Conservation (phyloP, 805 yeast genomes). For the Barnettozyma sucrosica region DNA sequence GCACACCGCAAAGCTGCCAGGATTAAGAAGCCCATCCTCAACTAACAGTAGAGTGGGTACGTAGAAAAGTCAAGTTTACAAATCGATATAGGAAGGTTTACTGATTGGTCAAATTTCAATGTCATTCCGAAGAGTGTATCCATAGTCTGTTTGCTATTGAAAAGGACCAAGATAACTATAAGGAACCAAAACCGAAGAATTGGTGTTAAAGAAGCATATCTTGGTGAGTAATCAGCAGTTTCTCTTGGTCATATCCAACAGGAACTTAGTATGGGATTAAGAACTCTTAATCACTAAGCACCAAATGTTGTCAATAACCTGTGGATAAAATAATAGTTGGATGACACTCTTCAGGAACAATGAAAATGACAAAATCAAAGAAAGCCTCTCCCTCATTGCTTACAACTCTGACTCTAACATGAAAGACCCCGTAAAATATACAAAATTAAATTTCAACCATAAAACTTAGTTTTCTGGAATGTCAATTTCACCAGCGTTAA, state of each 20-base stretch:
- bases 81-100: background rate
- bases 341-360: conserved; percentile 1
- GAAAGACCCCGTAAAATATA: conserved; percentile 22
- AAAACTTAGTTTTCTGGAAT: conserved; percentile 65
- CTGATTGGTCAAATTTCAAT: background rate
- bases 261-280: conserved; percentile 61
- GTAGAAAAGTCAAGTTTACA: background rate
- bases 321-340: conserved; percentile 4
- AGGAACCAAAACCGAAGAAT: conserved; percentile 19
- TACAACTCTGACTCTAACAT: conserved; percentile 9
- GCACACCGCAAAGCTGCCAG: too few species aligned
- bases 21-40: too few species aligned
- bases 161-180: conserved; percentile 64
- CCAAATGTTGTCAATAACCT: conserved; percentile 88
- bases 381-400: background rate
- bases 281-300: conserved; percentile 41
- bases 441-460: conserved; percentile 14
- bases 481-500: conserved; percentile 97
- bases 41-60: background rate
- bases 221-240: conserved; percentile 70
- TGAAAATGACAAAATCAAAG: background rate
- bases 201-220: conserved; percentile 26
- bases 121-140: conserved; percentile 3
- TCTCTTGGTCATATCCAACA: conserved; percentile 87
- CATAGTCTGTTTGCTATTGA: conserved; percentile 45